phyloP scores from a whole-genome alignment of 305 asterid genomes.

The Euphrasia arctica region DNA sequence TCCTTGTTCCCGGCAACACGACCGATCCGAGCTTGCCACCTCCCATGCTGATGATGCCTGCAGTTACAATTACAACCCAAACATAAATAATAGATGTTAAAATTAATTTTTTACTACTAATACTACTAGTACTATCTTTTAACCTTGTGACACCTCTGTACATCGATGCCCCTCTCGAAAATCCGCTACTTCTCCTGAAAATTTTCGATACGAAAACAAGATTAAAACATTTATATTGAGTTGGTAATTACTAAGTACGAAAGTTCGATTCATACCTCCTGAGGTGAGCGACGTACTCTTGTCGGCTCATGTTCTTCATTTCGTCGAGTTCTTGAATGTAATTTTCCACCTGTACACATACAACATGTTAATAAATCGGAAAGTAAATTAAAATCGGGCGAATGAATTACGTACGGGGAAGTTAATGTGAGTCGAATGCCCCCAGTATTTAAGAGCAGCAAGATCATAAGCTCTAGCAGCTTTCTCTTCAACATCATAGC shows the following conservation, averaged over 20 bases:
- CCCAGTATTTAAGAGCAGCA: constrained; percentile 67
- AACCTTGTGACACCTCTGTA: constrained; percentile 80
- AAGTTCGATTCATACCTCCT: constrained; percentile 38
- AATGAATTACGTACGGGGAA: constrained; percentile 33
- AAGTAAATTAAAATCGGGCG: background rate
- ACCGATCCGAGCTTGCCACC: constrained; percentile 97
- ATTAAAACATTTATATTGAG: background rate
- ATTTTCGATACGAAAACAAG: no score
- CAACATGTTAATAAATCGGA: background rate
- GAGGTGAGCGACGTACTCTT: constrained; percentile 67
- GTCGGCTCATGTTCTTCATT: constrained; percentile 70
- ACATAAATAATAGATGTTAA: no score
- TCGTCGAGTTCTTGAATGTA: constrained; percentile 61
- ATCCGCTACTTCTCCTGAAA: constrained; percentile 69
- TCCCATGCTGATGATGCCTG: constrained; percentile 97
- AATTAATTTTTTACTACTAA: no score
- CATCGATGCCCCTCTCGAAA: constrained; percentile 75
- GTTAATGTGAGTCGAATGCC: constrained; percentile 52
- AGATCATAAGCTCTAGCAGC: constrained; percentile 66
- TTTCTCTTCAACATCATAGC: constrained; percentile 60
- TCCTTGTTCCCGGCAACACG: constrained; percentile 96
- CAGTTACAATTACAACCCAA: background rate
- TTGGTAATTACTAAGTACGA: background rate
- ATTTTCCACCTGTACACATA: constrained; percentile 41
- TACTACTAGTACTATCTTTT: no score